These are phyloP conservation scores for Physcia stellaris DNA, from an alignment of 495 filamentous ascomycete species.

Conservation along the genomic window DNA sequence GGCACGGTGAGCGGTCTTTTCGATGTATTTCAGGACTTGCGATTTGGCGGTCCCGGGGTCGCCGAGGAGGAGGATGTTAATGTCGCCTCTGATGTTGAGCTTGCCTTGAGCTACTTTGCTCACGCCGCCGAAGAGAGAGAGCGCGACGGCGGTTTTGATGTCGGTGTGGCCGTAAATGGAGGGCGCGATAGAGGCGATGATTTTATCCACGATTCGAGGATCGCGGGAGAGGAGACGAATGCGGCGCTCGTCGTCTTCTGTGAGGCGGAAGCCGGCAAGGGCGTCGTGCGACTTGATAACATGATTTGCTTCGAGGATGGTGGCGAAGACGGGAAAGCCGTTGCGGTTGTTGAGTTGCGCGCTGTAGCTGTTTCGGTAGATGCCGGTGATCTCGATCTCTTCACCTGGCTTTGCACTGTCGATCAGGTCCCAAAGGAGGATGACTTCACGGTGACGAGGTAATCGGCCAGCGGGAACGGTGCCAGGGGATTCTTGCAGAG, in stretches of 20 bases:
- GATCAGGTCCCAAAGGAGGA: constrained; percentile 94
- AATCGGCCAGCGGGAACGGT: constrained; percentile 95
- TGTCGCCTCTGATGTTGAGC: constrained; percentile 87
- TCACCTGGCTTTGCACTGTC: constrained; percentile 95
- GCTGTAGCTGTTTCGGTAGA: constrained; percentile 98
- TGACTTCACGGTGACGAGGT: constrained; percentile 86
- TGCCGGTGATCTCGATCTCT: constrained; percentile 91
- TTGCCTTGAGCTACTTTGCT: constrained; percentile 79
- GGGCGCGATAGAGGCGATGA: constrained; percentile 87
- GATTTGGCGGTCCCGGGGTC: constrained; percentile 98
- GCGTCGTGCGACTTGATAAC: constrained; percentile 96
- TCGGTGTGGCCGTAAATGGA: constrained; percentile 96
- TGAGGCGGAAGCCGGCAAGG: constrained; percentile 91
- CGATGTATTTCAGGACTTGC: constrained; percentile 93
- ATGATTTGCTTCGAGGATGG: constrained; percentile 94
- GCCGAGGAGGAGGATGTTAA: constrained; percentile 93
- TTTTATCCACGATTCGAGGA: constrained; percentile 86
- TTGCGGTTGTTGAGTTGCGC: constrained; percentile 97
- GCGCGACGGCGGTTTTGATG: constrained; percentile 92
- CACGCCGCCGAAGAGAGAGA: constrained; percentile 91
- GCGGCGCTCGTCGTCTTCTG: constrained; percentile 85
- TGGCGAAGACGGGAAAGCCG: constrained; percentile 97
- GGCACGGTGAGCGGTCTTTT: constrained; percentile 92
- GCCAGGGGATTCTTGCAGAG: constrained; percentile 92
- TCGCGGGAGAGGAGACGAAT: constrained; percentile 81